These are phyloP conservation scores for Oryza punctata DNA, from an alignment of 176 grass and related monocot species.

Conservation along the genomic window DNA sequence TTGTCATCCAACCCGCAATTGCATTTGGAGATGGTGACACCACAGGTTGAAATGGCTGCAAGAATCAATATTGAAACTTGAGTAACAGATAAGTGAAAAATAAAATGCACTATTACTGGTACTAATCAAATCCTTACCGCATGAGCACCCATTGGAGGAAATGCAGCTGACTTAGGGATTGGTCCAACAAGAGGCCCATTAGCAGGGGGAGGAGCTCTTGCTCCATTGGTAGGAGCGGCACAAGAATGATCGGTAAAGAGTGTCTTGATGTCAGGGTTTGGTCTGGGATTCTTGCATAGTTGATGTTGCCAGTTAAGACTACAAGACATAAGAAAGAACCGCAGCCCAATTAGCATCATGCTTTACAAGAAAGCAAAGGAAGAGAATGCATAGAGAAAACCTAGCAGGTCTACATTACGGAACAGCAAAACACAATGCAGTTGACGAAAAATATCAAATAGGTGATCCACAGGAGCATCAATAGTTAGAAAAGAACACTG, in stretches of 20 bases:
- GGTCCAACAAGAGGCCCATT: conserved; percentile 93
- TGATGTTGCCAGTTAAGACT: conserved; percentile 99
- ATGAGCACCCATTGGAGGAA: conserved; percentile 92
- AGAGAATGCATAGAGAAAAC: conserved; percentile 1
- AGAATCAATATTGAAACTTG: conserved; percentile 31
- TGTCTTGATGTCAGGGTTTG: conserved; percentile 99
- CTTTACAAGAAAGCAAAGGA: conserved; percentile 21
- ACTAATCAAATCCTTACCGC: conserved; percentile 49
- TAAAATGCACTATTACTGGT: not conserved
- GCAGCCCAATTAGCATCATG: conserved; percentile 9
- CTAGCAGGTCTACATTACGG: conserved; percentile 12
- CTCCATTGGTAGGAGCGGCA: conserved; percentile 82
- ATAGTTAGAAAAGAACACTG: not conserved
- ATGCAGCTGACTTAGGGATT: conserved; percentile 90
- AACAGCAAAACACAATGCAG: conserved; percentile 30
- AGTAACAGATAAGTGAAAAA: conserved; percentile 17
- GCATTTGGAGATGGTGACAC: conserved; percentile 93
- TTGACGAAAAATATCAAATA: not conserved
- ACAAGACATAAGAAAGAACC: conserved; percentile 35
- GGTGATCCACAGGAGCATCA: not conserved
- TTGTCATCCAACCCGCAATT: conserved; percentile 99
- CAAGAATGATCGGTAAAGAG: conserved; percentile 98
- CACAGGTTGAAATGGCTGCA: conserved; percentile 93
- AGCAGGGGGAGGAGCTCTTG: conserved; percentile 72
- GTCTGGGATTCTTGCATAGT: conserved; percentile 98